phyloP scores from a whole-genome alignment of 2,329 filamentous ascomycete species.

The Neonectria sp. region DNA sequence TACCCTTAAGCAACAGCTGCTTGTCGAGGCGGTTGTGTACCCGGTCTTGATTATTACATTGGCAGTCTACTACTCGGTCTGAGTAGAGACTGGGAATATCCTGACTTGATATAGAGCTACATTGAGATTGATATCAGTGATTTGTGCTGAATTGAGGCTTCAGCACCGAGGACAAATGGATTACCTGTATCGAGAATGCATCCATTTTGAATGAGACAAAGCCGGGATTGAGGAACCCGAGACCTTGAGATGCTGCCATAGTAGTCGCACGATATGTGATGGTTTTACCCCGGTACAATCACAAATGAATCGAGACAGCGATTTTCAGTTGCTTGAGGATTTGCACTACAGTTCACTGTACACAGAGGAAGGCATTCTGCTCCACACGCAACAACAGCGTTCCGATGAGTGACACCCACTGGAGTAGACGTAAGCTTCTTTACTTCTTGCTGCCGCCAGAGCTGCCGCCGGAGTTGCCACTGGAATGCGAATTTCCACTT shows the following conservation, averaged over 20 bases:
- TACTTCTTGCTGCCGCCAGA: slow-evolving; percentile 33
- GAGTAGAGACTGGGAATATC: slow-evolving; percentile 12
- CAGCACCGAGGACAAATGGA: background rate
- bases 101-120: background rate
- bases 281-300: background rate
- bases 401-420: no score
- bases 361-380: background rate
- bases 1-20: slow-evolving; percentile 55
- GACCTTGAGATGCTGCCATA: background rate
- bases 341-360: background rate
- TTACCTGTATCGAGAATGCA: slow-evolving; percentile 1
- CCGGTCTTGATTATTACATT: slow-evolving; percentile 51
- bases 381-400: background rate
- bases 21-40: slow-evolving; percentile 53
- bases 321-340: background rate
- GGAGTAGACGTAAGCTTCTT: background rate
- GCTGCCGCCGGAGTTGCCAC: slow-evolving; percentile 18
- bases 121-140: slow-evolving; percentile 8
- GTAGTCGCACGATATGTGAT: background rate
- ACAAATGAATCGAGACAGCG: background rate
- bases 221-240: background rate
- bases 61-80: slow-evolving; percentile 50
- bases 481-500: slow-evolving; percentile 51
- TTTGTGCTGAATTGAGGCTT: slow-evolving; percentile 1
- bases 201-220: slow-evolving; percentile 13